Conservation (phyloP, 1,139 yeast genomes). For the Diutina rugosa region DNA sequence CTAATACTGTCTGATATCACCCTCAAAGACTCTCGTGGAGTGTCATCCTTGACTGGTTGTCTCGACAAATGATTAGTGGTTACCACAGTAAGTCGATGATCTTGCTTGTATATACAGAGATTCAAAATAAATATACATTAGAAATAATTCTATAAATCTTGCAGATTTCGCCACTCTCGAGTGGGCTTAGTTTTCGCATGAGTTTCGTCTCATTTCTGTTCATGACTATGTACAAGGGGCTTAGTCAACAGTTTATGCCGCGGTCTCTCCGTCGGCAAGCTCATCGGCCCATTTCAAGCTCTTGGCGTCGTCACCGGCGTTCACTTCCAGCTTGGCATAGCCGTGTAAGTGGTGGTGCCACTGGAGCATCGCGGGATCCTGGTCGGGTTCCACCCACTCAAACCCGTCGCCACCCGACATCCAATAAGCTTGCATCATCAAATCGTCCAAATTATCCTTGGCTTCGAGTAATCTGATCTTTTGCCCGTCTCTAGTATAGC, state of each 20-base stretch:
- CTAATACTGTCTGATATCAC: too few species aligned
- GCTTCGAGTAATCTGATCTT: constrained; percentile 27
- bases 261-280: constrained; percentile 5
- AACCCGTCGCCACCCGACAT: constrained; percentile 46
- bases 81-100: too few species aligned
- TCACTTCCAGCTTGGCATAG: constrained; percentile 12
- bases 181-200: too few species aligned
- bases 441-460: constrained; percentile 36
- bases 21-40: too few species aligned
- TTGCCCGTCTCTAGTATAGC: constrained; percentile 21
- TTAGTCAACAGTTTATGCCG: neutral
- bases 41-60: too few species aligned
- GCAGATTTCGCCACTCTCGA: too few species aligned
- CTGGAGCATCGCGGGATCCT: constrained; percentile 46
- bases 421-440: constrained; percentile 49
- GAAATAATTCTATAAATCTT: too few species aligned
- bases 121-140: too few species aligned
- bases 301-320: constrained; percentile 6
- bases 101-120: too few species aligned
- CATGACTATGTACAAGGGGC: neutral
- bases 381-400: constrained; percentile 73
- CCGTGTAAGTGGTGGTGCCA: constrained; percentile 32
- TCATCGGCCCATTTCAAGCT: constrained; percentile 26
- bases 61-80: too few species aligned
- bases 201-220: neutral